These are phyloP conservation scores for Termitomyces sp. DNA, from an alignment of 768 basidiomycete genomes.

Conservation along the genomic window DNA sequence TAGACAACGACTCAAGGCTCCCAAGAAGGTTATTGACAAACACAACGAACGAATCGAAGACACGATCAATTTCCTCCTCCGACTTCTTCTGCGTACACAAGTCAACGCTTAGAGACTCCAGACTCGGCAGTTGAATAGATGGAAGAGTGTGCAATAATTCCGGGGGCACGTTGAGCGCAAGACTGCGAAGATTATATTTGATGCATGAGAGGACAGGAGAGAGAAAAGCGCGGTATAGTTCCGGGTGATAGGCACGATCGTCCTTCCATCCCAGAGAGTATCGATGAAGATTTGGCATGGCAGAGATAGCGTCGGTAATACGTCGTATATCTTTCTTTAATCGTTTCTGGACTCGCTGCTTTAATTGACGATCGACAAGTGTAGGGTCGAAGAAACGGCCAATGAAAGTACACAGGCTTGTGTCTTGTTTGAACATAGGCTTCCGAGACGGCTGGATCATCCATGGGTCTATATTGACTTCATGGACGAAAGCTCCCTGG, in stretches of 20 bases:
- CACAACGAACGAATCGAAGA: constrained; percentile 35
- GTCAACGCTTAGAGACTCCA: constrained; percentile 29
- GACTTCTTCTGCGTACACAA: constrained; percentile 26
- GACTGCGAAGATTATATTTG: constrained; percentile 22
- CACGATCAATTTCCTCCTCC: constrained; percentile 23
- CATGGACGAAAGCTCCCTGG: constrained; percentile 23
- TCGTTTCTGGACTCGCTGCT: constrained; percentile 28
- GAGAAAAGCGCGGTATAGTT: constrained; percentile 32
- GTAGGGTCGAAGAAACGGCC: constrained; percentile 23
- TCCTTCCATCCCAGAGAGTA: constrained; percentile 38
- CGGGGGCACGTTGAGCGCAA: constrained; percentile 34
- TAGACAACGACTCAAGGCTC: constrained; percentile 29
- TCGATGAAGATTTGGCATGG: constrained; percentile 26
- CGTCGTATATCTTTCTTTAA: constrained; percentile 29
- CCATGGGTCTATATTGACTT: constrained; percentile 35
- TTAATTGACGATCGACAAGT: constrained; percentile 22
- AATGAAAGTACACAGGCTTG: constrained; percentile 22
- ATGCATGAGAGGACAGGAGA: constrained; percentile 27
- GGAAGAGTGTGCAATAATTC: constrained; percentile 28
- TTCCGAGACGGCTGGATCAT: constrained; percentile 27
- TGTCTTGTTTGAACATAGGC: constrained; percentile 22
- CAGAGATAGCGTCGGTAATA: constrained; percentile 25
- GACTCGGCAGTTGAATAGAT: constrained; percentile 24
- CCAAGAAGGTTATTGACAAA: constrained; percentile 37
- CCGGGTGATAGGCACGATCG: constrained; percentile 23